Conservation (phyloP, 345 rosid genomes). For the Populus davidiana region DNA sequence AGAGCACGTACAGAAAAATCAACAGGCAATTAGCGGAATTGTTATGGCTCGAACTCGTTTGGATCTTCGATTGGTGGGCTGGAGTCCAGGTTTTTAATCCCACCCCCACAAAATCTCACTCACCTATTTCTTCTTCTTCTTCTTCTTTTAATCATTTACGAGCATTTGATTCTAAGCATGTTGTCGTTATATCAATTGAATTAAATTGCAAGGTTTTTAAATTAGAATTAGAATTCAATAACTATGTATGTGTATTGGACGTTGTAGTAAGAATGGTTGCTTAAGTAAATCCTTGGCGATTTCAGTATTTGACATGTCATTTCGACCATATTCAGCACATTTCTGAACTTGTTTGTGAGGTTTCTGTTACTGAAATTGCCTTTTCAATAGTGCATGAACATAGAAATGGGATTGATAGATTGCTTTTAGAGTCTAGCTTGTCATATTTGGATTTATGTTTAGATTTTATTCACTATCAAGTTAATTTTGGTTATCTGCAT, state of each 20-base stretch:
- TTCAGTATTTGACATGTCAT: not conserved
- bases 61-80: conserved; percentile 40
- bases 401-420: conserved; percentile 10
- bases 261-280: not conserved
- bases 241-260: no score
- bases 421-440: not conserved
- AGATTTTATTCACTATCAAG: not conserved
- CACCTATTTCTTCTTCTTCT: not conserved
- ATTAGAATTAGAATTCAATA: not conserved
- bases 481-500: conserved; percentile 20
- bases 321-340: not conserved
- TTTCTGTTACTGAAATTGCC: not conserved
- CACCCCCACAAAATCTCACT: not conserved
- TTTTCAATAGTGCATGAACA: not conserved
- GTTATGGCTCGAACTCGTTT: conserved; percentile 33
- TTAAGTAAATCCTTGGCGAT: not conserved
- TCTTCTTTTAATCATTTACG: no score
- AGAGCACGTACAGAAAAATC: conserved; percentile 26
- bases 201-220: not conserved
- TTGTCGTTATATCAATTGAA: not conserved
- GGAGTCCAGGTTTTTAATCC: conserved; percentile 20
- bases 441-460: conserved; percentile 1
- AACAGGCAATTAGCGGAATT: conserved; percentile 27
- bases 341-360: not conserved
- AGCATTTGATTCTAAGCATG: no score